phyloP scores from a whole-genome alignment of 371 early-diverging fungal species.

The Apophysomyces ossiformis region DNA sequence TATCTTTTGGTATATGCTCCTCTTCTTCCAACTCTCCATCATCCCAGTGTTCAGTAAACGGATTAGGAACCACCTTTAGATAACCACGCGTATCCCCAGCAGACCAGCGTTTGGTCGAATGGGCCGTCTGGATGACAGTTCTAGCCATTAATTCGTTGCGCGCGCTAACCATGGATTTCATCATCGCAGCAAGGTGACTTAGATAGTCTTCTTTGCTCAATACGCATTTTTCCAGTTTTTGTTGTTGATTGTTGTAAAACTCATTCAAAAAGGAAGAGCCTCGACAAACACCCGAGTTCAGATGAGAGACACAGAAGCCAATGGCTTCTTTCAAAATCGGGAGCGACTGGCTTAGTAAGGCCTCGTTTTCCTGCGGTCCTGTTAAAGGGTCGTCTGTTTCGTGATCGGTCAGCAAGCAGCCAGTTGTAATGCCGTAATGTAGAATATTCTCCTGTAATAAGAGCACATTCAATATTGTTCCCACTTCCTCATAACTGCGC shows the following conservation, averaged over 20 bases:
- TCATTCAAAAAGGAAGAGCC: constrained; percentile 38
- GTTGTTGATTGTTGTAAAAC: constrained; percentile 26
- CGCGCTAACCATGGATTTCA: constrained; percentile 34
- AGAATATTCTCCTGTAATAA: constrained; percentile 47
- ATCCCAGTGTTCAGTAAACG: constrained; percentile 23
- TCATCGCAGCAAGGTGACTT: constrained; percentile 46
- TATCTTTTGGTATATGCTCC: constrained; percentile 28
- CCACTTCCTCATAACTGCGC: constrained; percentile 45
- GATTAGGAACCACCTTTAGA: constrained; percentile 32
- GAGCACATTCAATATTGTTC: constrained; percentile 35
- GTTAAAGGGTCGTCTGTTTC: constrained; percentile 31
- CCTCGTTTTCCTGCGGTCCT: not conserved
- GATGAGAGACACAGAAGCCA: constrained; percentile 25
- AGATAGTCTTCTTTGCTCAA: constrained; percentile 48
- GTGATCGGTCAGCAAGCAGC: constrained; percentile 38
- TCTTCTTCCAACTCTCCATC: constrained; percentile 24
- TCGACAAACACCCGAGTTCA: constrained; percentile 27
- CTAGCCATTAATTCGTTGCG: not conserved
- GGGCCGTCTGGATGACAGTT: not conserved
- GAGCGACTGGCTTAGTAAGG: constrained; percentile 1
- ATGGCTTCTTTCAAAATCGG: constrained; percentile 27
- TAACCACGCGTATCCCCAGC: constrained; percentile 34
- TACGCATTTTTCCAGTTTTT: constrained; percentile 28
- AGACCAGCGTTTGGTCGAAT: constrained; percentile 23
- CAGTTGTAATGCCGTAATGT: constrained; percentile 47